Evolutionary conservation across 345 rosid species (phyloP).

Genomic region (Syzygium aqueum): DNA sequence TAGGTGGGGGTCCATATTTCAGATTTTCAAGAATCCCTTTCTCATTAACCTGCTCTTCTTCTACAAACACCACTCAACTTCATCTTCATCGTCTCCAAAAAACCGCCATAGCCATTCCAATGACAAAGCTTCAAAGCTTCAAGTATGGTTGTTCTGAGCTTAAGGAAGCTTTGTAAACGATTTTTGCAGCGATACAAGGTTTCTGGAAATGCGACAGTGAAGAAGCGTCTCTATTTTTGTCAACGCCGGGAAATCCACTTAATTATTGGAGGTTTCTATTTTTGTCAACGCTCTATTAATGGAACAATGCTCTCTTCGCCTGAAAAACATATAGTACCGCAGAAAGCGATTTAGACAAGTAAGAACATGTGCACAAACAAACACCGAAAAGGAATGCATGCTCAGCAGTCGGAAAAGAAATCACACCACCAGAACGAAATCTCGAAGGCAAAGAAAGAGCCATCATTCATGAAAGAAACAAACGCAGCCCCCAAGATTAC

Average conservation of each 20-base stretch:
- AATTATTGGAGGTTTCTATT: neutral
- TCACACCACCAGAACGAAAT: neutral
- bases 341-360: neutral
- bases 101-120: neutral
- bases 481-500: neutral
- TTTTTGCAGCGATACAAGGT: neutral
- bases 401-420: neutral
- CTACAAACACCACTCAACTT: neutral
- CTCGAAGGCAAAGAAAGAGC: neutral
- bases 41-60: neutral
- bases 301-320: neutral
- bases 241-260: neutral
- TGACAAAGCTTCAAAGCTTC: neutral
- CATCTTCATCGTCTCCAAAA: neutral
- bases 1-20: neutral
- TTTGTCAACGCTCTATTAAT: neutral
- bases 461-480: neutral
- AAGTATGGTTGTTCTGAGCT: neutral
- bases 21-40: neutral
- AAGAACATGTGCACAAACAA: neutral
- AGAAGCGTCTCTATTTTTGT: neutral
- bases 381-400: neutral
- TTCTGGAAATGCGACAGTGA: neutral
- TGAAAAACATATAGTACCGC: fast-evolving
- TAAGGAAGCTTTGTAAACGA: neutral